Conservation (phyloP, 805 yeast species). For the Candida piceae region DNA sequence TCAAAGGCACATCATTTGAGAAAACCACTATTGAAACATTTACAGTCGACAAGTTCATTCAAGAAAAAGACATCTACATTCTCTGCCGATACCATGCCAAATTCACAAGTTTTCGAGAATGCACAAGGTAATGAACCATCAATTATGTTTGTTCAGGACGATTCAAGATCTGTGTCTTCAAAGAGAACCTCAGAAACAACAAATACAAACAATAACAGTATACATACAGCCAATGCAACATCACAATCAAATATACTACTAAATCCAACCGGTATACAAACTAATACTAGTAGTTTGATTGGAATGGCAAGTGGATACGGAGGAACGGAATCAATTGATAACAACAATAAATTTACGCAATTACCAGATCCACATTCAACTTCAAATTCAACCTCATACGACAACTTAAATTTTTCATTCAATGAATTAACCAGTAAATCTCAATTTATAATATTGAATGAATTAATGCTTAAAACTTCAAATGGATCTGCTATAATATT, state of each 20-base stretch:
- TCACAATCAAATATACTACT: too few species aligned
- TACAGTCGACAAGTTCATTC: slow-evolving; percentile 18
- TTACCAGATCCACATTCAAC: not conserved
- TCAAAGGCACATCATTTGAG: slow-evolving; percentile 15
- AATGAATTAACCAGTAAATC: slow-evolving; percentile 89
- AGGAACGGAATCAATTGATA: too few species aligned
- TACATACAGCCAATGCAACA: not conserved
- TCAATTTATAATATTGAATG: slow-evolving; percentile 85
- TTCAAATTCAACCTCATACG: slow-evolving; percentile 13
- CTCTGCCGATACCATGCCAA: slow-evolving; percentile 68
- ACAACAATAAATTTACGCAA: not conserved
- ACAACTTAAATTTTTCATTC: slow-evolving; percentile 41
- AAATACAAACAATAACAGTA: not conserved
- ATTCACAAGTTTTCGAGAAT: slow-evolving; percentile 60
- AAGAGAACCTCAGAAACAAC: not conserved
- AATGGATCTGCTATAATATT: slow-evolving; percentile 65
- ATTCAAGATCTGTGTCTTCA: slow-evolving; percentile 15
- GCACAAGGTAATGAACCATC: slow-evolving; percentile 67
- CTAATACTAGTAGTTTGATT: too few species aligned
- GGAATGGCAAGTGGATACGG: too few species aligned
- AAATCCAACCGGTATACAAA: too few species aligned
- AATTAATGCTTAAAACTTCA: slow-evolving; percentile 68
- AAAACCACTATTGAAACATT: slow-evolving; percentile 17
- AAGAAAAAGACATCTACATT: slow-evolving; percentile 26
- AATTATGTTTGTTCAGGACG: slow-evolving; percentile 52